Percentiles rank a stretch among this genome's conserved stretches.
These are phyloP conservation scores for Diaporthe australafricana DNA, from an alignment of 2,329 filamentous ascomycete genomes.

Conservation along the genomic window DNA sequence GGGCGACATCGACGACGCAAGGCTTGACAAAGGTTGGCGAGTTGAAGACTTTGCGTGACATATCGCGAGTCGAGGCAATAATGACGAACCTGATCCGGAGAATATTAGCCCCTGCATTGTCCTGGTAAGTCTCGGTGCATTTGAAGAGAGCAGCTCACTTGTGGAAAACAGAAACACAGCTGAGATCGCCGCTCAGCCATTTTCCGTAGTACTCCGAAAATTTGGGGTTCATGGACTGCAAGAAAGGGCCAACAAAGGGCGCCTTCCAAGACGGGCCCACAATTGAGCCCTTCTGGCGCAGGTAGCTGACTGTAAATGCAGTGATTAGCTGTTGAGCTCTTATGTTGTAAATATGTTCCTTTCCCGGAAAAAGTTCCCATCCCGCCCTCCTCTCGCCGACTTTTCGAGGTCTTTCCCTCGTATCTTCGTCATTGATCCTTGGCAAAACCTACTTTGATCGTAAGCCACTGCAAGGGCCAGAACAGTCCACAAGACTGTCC, in stretches of 20 bases:
- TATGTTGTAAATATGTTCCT: background rate
- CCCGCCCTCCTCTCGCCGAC: background rate
- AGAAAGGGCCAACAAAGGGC: conserved; percentile 94
- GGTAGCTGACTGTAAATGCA: conserved; percentile 73
- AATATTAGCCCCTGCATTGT: conserved; percentile 30
- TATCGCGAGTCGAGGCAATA: conserved; percentile 93
- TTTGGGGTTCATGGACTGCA: conserved; percentile 90
- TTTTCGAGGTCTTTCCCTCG: background rate
- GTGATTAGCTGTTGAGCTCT: conserved; percentile 29
- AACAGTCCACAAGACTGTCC: conserved; percentile 76
- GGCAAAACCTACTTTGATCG: conserved; percentile 81
- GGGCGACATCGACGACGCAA: conserved; percentile 92
- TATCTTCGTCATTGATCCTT: background rate
- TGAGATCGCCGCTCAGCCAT: conserved; percentile 91
- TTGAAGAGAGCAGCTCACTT: conserved; percentile 73
- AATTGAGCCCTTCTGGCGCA: conserved; percentile 80
- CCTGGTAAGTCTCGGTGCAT: too few species aligned
- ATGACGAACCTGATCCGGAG: conserved; percentile 82
- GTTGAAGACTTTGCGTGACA: conserved; percentile 97
- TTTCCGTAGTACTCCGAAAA: conserved; percentile 92
- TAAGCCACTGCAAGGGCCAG: conserved; percentile 81
- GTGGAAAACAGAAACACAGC: conserved; percentile 99
- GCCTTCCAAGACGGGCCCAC: conserved; percentile 80
- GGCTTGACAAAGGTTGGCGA: conserved; percentile 93
- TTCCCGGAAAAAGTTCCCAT: background rate